These are phyloP conservation scores for Penicillium fimorum DNA, from an alignment of 495 filamentous ascomycete genomes.

Conservation along the genomic window DNA sequence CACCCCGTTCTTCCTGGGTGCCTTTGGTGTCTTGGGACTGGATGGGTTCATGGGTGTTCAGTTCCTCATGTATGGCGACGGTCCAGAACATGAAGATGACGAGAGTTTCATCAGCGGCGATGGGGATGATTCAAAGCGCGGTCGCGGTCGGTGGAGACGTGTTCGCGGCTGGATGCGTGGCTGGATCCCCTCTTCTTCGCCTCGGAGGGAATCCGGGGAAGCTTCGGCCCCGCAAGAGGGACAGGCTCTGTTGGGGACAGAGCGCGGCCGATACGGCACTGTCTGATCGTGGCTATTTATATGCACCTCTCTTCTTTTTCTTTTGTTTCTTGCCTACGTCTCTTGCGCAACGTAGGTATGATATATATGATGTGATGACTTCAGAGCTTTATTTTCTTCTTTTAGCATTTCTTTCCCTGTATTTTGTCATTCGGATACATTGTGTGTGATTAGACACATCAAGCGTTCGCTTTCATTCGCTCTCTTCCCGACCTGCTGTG, in stretches of 20 bases:
- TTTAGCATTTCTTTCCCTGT: background rate
- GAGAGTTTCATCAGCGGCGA: constrained; percentile 20
- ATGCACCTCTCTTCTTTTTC: constrained; percentile 1
- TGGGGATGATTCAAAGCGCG: constrained; percentile 37
- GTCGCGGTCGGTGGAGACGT: constrained; percentile 49
- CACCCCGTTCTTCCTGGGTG: constrained; percentile 69
- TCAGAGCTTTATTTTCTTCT: background rate
- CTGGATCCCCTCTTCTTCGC: constrained; percentile 56
- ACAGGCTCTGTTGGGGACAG: constrained; percentile 35
- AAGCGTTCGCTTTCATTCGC: background rate
- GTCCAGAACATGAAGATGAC: constrained; percentile 30
- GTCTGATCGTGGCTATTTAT: constrained; percentile 22
- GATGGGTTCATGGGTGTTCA: constrained; percentile 67
- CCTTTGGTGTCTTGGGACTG: constrained; percentile 64
- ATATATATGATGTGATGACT: constrained; percentile 23
- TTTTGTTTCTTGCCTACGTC: background rate
- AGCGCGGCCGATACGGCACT: constrained; percentile 37
- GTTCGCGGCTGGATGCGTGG: constrained; percentile 69
- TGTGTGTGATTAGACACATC: background rate
- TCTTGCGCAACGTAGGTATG: constrained; percentile 7
- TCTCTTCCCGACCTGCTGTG: background rate
- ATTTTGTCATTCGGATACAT: background rate
- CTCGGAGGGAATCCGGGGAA: constrained; percentile 18
- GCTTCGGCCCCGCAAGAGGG: constrained; percentile 23
- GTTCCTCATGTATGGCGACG: constrained; percentile 58